Evolutionary conservation across 257 asterid genomes (phyloP).

Genomic region (Capsicum baccatum): DNA sequence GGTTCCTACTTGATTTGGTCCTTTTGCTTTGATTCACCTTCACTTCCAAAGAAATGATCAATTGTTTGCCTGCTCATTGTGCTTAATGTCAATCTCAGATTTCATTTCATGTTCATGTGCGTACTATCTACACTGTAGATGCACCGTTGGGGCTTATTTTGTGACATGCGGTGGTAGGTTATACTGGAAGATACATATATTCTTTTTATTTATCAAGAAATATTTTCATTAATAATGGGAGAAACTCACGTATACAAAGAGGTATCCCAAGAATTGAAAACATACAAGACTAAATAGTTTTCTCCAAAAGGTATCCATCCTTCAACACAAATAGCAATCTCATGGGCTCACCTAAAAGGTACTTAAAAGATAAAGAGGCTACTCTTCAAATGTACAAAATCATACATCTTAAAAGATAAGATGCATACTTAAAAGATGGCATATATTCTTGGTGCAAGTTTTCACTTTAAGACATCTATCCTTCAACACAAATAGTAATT

Average conservation of each 20-base stretch:
- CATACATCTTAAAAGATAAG: no score
- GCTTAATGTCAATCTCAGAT: neutral
- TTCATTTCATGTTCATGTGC: neutral
- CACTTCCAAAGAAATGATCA: neutral
- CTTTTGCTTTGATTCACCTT: neutral
- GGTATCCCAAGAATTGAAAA: neutral
- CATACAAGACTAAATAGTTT: neutral
- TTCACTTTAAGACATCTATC: no score
- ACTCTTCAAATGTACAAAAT: no score
- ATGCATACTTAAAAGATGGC: no score
- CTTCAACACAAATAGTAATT: no score
- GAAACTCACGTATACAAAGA: neutral
- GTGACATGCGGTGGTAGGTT: neutral
- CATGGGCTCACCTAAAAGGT: no score
- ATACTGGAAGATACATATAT: neutral
- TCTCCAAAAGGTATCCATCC: neutral
- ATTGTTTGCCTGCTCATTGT: neutral
- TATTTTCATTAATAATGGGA: neutral
- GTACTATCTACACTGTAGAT: neutral
- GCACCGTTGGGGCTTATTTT: neutral
- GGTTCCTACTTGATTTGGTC: neutral
- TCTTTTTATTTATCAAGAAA: neutral
- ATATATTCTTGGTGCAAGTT: no score
- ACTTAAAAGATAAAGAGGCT: no score
- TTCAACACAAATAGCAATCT: no score